phyloP scores from a whole-genome alignment of 2,329 filamentous ascomycete genomes.

The Cryphonectria carpinicola region DNA sequence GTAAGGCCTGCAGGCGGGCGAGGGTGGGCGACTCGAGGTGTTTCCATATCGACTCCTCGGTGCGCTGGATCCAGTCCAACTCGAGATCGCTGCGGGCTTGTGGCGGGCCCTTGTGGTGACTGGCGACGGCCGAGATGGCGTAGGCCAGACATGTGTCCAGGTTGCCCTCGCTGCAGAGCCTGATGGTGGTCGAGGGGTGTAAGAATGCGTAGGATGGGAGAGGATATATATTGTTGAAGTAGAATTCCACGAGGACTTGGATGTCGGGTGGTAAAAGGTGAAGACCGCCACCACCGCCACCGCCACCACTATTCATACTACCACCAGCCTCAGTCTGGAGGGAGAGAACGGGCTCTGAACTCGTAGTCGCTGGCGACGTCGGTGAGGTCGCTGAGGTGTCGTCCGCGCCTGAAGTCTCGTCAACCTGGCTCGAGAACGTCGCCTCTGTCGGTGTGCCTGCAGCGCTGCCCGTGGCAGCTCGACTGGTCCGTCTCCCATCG shows the following conservation, averaged over 20 bases:
- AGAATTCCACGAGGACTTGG: constrained; percentile 24
- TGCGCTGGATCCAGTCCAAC: constrained; percentile 20
- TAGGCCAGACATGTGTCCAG: constrained; percentile 21
- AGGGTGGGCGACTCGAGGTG: constrained; percentile 33
- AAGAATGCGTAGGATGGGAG: constrained; percentile 28
- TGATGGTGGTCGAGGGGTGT: constrained; percentile 26
- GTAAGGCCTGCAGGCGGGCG: constrained; percentile 43
- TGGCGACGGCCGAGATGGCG: constrained; percentile 26
- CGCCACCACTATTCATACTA: not conserved
- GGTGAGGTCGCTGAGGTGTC: constrained; percentile 23
- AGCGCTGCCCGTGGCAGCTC: constrained; percentile 7
- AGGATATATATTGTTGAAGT: constrained; percentile 26
- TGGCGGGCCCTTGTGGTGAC: constrained; percentile 18
- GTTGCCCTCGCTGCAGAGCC: constrained; percentile 22
- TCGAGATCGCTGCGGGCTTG: constrained; percentile 16
- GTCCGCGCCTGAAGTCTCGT: constrained; percentile 15
- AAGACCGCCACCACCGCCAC: not conserved
- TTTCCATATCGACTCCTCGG: constrained; percentile 30
- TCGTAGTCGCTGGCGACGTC: constrained; percentile 20
- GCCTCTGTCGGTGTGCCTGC: constrained; percentile 24
- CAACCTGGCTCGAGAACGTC: constrained; percentile 6
- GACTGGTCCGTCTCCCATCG: constrained; percentile 22
- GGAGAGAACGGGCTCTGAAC: not conserved
- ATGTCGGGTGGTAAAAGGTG: constrained; percentile 17
- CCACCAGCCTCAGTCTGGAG: not conserved